Percentiles rank a stretch among this genome's conserved stretches.
Conservation (phyloP, 108 stramenopile genomes). For the Cyclotella cryptica region DNA sequence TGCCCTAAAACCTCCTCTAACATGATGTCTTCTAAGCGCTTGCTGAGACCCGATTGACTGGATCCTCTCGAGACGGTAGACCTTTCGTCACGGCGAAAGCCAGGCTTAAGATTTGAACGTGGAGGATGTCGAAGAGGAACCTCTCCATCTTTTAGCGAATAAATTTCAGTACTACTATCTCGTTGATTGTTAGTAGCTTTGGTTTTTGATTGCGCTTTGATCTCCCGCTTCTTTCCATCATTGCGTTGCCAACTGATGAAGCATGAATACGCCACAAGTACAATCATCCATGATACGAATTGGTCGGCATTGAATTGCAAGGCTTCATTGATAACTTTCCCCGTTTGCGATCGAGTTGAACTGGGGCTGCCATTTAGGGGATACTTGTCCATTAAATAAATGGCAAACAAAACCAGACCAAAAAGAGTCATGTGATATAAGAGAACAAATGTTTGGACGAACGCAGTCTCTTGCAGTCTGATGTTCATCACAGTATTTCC, state of each 20-base stretch:
- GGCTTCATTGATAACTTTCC: constrained; percentile 15
- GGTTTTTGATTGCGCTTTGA: neutral
- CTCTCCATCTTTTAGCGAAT: constrained; percentile 5
- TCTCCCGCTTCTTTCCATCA: constrained; percentile 21
- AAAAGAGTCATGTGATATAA: constrained; percentile 49
- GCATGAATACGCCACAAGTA: constrained; percentile 27
- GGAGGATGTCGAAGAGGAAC: neutral
- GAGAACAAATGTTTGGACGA: constrained; percentile 43
- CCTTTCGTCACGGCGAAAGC: constrained; percentile 3
- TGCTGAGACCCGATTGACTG: constrained; percentile 25
- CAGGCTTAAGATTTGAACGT: constrained; percentile 2
- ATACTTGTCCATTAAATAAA: constrained; percentile 50
- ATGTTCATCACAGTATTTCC: neutral
- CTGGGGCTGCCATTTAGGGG: constrained; percentile 26
- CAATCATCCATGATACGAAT: constrained; percentile 41
- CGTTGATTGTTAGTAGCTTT: neutral
- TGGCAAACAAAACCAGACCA: constrained; percentile 44
- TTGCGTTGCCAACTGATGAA: constrained; percentile 47
- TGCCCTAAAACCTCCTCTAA: constrained; percentile 24
- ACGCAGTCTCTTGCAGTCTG: constrained; percentile 27
- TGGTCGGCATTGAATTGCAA: constrained; percentile 53
- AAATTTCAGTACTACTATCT: constrained; percentile 8
- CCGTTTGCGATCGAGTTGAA: neutral
- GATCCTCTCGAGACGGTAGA: constrained; percentile 14
- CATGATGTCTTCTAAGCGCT: constrained; percentile 34